Evolutionary conservation across 169 alveolate genomes (phyloP), one percentile per base, ranked within the genome.

Genomic region (Plasmodium gaboni): DNA sequence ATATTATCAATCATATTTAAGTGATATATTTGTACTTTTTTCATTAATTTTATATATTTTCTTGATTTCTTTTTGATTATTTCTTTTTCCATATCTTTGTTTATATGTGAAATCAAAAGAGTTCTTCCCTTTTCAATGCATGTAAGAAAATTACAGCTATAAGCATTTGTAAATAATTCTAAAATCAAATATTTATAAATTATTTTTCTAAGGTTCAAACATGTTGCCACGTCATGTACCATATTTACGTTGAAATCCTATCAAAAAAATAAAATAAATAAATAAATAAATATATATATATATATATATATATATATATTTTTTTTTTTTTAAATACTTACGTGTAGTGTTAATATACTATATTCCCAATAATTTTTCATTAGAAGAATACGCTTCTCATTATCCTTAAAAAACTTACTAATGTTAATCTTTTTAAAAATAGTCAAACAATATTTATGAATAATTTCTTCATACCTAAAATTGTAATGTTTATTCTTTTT

Each of bases 241-340:
- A 46, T 32, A 55, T 78, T 78, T 51, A 78, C 48, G 51, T 78
- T 78, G 15, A 63, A 57, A 59, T 78, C 89, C 89, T 78, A 69
- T 42, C 32, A 57, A 67, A 70, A 12, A n/a, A 50, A 26, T 46
- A 69, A 69, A 12, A 2, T 7, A 69, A 19, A 72, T 44, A 7
- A n/a, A 5, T 72, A 7, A 19, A 72, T n/a, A 19, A 59, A 26
- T 17, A 26, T 72, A 15, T 17, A n/a, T 26, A 22, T 22, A 17
- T 6, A 63, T 10, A 24, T 22, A 51, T 6, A 26, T 26, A 22
- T 7, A 32, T n/a, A 10, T 19, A 5, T 38, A 0, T n/a, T 61
- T 24, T 61, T 3, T 13, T 0, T 55, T 2, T 6, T 55, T 55
- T 12, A 13, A 55, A 55, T 12, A 55, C 15, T 78, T 78, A 78